Base-by-base conservation (phyloP, 176 grass and related monocot genomes). In the Typha latifolia region DNA sequence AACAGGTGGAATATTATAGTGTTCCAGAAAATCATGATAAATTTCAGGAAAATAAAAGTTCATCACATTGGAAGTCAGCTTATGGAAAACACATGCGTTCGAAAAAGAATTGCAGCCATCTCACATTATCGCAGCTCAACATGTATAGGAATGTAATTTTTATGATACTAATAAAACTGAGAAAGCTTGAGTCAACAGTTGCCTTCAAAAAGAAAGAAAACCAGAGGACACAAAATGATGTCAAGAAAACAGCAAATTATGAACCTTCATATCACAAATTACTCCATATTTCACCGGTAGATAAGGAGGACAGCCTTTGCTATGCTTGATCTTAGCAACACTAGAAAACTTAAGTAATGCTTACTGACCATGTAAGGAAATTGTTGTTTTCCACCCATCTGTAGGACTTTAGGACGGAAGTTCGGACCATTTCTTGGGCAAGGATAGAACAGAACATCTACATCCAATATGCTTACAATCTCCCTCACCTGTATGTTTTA, bases 291-390 rank as follows among this genome's bases (percentile, higher is more conserved):
- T 59, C 20, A 11, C 53, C n/a, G 16, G 20, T 59, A 59, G n/a
- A 18, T 8, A 19, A 59, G 53, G 51, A 55, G 21, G 2, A 37
- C 13, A 12, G 24, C 26, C 24, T 32, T 65, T 16, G 19, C 12
- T 13, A 72, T 48, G 61, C 24, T 62, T 64, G 47, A 48, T 62
- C 57, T 76, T 67, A 74, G 57, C 49, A 14, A 51, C 22, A 34
- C 14, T 1, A 66, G 48, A 59, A 12, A 67, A 7, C 16, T 0
- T 48, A 74, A 11, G 51, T 43, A 79, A 32, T 4, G 13, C 2
- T 71, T 19, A 59, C 74, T 49, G 72, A 97, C 93, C 88, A 97
- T 97, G 76, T 97, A 97, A 78, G 93, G 93, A 64, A 97, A 97
- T 48, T 92, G 93, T 79, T 87, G 73, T 68, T 97, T 97, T 72